A percentile compares a stretch with the other conserved stretches of the same genome.
Conservation (phyloP, 1,284 basidiomycete species). For the Volvariella volvacea region DNA sequence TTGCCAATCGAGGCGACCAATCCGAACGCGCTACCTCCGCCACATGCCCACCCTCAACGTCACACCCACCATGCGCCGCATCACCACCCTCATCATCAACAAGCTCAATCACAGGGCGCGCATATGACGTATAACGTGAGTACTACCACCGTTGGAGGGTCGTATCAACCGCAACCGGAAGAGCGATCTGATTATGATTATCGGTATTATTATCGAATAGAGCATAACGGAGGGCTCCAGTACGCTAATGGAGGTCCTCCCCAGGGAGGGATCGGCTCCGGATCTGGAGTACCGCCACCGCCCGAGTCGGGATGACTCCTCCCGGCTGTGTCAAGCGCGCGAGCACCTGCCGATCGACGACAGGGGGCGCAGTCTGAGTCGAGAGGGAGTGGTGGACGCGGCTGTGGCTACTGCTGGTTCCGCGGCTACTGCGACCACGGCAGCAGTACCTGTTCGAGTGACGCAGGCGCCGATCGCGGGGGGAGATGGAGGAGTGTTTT, state of each 20-base stretch:
- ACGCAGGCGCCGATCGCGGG: constrained; percentile 7
- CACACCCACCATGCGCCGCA: background rate
- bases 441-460: background rate
- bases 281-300: no score
- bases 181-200: constrained; percentile 1
- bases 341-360: no score
- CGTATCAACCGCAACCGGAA: background rate
- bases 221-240: background rate
- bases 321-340: no score
- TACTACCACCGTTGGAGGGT: constrained; percentile 4
- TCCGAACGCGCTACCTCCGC: background rate
- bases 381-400: no score
- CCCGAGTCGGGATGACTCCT: no score
- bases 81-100: constrained; percentile 1
- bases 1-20: constrained; percentile 25
- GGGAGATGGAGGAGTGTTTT: constrained; percentile 43
- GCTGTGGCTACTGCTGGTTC: no score
- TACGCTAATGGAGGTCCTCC: no score
- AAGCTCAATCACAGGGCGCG: background rate
- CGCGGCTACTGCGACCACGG: no score
- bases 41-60: constrained; percentile 1
- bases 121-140: constrained; percentile 16
- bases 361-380: no score
- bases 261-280: no score
- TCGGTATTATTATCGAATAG: constrained; percentile 1